Evolutionary conservation across 2,329 filamentous ascomycete genomes (phyloP), one percentile per base, ranked within the genome.

Genomic region (Tolypocladium paradoxum): DNA sequence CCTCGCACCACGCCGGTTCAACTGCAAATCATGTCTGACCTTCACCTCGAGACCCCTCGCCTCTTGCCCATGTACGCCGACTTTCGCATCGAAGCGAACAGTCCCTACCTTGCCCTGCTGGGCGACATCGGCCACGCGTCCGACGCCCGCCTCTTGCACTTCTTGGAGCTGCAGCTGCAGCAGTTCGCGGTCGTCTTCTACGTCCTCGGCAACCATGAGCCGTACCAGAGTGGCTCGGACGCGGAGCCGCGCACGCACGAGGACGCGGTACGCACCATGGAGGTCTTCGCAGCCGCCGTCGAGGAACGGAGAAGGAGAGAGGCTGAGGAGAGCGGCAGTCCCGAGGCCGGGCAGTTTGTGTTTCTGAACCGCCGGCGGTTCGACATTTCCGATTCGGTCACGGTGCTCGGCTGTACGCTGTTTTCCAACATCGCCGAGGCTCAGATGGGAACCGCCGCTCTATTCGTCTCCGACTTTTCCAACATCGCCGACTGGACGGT

Each of bases 101-200:
- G 72, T 7, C 69, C 72, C 7, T 69, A 73, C 53, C 66, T 78
- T 2, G 74, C 73, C 4, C 70, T 79, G 2, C 66, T 77, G 2
- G 75, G 76, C 16, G 75, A 78, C 56, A 71, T 78, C 50, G 74
- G 74, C 33, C 65, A 72, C 50, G 49, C n/a, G 11, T n/a, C 14
- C n/a, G 49, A 50, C 24, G 33, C 2, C 6, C 36, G 36, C 1
- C 49, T 43, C 1, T 50, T 31, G 9, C 18, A 22, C 2, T 38
- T 38, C 18, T 14, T 40, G 33, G 29, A 43, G 14, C 14, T 11
- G 3, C 49, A 50, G 22, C 24, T 50, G 16, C 16, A 20, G 20
- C 35, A 43, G 9, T 50, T 40, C 22, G 16, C 9, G 20, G 37
- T 33, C n/a, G 49, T 50, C 3, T 50, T 50, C 16, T 29, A 33